Percentiles rank a stretch among this genome's conserved stretches.
Evolutionary conservation across 2,329 filamentous ascomycete genomes (phyloP).

Genomic region (Monosporascus cannonballus): DNA sequence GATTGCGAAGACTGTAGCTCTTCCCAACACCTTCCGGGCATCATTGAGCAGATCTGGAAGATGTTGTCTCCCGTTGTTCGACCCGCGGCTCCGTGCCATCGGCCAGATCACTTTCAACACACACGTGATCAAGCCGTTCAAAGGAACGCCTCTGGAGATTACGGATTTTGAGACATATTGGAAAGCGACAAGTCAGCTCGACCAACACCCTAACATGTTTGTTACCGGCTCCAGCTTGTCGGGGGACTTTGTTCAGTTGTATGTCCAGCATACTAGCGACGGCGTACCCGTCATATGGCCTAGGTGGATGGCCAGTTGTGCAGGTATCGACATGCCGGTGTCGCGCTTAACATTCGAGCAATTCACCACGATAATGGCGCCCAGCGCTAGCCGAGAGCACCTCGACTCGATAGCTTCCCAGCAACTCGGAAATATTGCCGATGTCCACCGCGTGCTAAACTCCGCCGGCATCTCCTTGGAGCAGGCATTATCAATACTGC

Average conservation of each 20-base stretch:
- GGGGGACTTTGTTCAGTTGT: conserved; percentile 89
- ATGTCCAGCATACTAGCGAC: conserved; percentile 87
- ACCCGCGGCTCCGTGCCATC: conserved; percentile 84
- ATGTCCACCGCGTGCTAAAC: conserved; percentile 66
- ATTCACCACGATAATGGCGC: conserved; percentile 51
- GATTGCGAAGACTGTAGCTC: conserved; percentile 89
- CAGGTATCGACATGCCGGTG: conserved; percentile 74
- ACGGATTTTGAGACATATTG: conserved; percentile 98
- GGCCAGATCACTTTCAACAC: conserved; percentile 92
- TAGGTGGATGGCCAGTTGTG: conserved; percentile 70
- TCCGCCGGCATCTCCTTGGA: conserved; percentile 73
- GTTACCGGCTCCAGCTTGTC: conserved; percentile 93
- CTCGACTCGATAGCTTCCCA: conserved; percentile 38
- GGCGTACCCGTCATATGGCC: conserved; percentile 84
- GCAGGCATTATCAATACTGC: conserved; percentile 70
- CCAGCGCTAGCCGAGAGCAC: conserved; percentile 35
- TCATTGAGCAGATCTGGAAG: conserved; percentile 68
- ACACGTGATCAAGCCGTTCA: conserved; percentile 94
- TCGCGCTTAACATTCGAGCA: conserved; percentile 71
- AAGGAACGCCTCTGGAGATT: conserved; percentile 86
- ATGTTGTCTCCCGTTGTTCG: conserved; percentile 85
- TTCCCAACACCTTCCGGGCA: conserved; percentile 79
- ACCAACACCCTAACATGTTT: conserved; percentile 77
- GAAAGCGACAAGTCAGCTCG: conserved; percentile 94
- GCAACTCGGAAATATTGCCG: conserved; percentile 49